Conservation (phyloP, 805 yeast genomes). For the Candida sphagnicola region DNA sequence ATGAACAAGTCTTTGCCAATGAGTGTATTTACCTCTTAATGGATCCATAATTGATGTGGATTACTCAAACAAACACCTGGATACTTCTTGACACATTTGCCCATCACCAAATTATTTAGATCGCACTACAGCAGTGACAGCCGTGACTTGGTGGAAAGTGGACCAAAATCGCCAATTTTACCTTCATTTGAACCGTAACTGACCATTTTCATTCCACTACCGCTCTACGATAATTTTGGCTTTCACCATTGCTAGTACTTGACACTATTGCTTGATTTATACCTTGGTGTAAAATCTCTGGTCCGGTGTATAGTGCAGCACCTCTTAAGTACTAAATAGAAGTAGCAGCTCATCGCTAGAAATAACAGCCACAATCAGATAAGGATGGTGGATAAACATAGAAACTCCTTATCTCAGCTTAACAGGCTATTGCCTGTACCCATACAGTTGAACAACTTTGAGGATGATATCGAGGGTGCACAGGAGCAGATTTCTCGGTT, state of each 20-base stretch:
- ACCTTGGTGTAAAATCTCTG: too few relatives aligned
- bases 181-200: not conserved
- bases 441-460: constrained; percentile 27
- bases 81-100: too few relatives aligned
- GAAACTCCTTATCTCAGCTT: constrained; percentile 20
- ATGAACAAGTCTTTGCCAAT: constrained; percentile 47
- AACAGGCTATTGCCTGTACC: constrained; percentile 36
- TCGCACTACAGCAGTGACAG: not conserved
- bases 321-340: too few relatives aligned
- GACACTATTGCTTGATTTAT: too few relatives aligned
- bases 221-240: too few relatives aligned
- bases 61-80: too few relatives aligned
- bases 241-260: too few relatives aligned
- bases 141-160: not conserved
- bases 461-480: constrained; percentile 4
- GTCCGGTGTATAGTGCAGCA: too few relatives aligned
- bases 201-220: too few relatives aligned
- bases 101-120: not conserved
- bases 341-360: too few relatives aligned
- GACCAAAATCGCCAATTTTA: not conserved
- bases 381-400: constrained; percentile 8
- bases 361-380: too few relatives aligned
- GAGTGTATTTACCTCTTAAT: constrained; percentile 44
- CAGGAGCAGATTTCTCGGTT: constrained; percentile 5
- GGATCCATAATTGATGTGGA: constrained; percentile 39